Evolutionary conservation across 192 early-diverging fungal genomes (phyloP).

Genomic region (Linnemannia exigua): DNA sequence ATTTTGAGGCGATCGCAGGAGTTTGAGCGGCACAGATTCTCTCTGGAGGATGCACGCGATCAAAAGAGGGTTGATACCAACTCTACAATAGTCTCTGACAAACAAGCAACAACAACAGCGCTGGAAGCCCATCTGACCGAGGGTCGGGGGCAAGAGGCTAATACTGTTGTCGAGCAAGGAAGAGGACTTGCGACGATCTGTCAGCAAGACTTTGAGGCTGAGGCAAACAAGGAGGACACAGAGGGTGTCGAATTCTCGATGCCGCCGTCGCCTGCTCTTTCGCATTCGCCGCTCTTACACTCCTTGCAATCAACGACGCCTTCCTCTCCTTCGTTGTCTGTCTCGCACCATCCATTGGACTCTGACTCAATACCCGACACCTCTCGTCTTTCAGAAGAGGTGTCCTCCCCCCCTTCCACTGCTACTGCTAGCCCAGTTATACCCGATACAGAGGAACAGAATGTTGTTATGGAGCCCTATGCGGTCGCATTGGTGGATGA

Average conservation of each 20-base stretch:
- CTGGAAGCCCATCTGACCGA: background rate
- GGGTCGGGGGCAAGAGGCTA: no score
- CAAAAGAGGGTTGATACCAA: background rate
- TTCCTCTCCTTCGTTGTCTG: background rate
- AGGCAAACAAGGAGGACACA: background rate
- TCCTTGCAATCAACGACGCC: background rate
- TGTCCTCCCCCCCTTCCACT: background rate
- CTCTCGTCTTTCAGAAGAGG: background rate
- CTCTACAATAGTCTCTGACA: background rate
- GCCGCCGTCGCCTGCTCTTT: background rate
- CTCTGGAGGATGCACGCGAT: background rate
- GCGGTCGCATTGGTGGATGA: background rate
- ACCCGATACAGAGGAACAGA: background rate
- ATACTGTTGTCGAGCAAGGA: background rate
- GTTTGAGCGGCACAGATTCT: background rate
- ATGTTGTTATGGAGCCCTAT: background rate
- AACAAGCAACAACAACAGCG: background rate
- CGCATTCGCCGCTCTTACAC: background rate
- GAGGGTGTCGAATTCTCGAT: background rate
- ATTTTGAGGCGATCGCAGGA: constrained; percentile 9
- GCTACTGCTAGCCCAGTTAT: background rate
- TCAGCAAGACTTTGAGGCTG: background rate
- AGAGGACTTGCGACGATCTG: background rate
- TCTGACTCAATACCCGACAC: background rate
- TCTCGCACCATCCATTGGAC: background rate